Base-by-base conservation (phyloP, 1,284 basidiomycete genomes). In the Tylopilus sp. region DNA sequence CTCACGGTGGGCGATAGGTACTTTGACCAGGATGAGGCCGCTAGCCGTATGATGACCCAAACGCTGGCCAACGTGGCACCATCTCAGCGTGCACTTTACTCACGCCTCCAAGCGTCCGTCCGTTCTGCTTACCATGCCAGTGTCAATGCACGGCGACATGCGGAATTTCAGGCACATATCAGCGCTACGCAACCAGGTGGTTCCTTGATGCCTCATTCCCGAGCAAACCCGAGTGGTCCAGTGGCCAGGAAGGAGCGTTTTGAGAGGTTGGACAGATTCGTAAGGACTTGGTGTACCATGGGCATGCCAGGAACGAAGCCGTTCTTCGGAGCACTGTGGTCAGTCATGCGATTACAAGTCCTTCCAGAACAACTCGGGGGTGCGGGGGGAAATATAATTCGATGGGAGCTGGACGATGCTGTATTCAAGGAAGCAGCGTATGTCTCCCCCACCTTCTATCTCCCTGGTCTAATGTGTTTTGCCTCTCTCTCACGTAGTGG, bases 391-490 rank as follows among this genome's bases (percentile, higher is more conserved):
- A 73, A 73, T 59, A 73, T 74, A 59, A 81, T 89, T 50, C 76
- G 84, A 64, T 90, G 87, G 87, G 84, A 88, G 69, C 74, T 90
- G 33, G 88, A 90, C 64, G 87, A 90, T 69, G 86, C 86, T 29
- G 85, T 90, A 26, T 86, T 89, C 70, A 86, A 87, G 62, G 87
- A 90, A 68, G 77, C 87, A 58, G 87, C 84, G 86, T 88, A 74
- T 74, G 86, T 78, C 31, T 11, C 12, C 19, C 48, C 41, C 55
- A 9, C 34, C 6, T 48, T 48, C 54, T 53, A 49, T 49, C 48
- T 40, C 8, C 30, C 34, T 41, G 18, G 35, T 49, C 39, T 66
- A 25, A 62, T 44, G 38, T 45, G 35, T 36, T 19, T 51, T 23
- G 36, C 21, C 54, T 40, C 35, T 46, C 60, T 54, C 55, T 55